Evolutionary conservation across 257 asterid genomes (phyloP).

Genomic region (Solanum sitiens): DNA sequence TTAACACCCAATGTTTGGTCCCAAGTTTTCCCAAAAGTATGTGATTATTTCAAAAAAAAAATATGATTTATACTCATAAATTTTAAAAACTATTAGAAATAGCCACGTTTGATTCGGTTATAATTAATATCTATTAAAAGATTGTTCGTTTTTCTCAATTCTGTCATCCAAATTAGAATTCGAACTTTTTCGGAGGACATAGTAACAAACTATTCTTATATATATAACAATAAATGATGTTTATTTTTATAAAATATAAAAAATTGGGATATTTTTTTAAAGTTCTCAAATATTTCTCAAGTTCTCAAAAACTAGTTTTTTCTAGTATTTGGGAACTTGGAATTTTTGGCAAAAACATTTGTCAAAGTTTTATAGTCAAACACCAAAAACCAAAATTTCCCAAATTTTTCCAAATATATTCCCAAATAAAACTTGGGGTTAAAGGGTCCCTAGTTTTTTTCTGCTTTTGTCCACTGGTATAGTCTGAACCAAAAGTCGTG

Average conservation of each 20-base stretch:
- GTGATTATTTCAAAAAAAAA: neutral
- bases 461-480: neutral
- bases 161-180: neutral
- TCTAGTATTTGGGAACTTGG: neutral
- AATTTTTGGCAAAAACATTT: no score
- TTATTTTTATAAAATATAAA: no score
- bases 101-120: neutral
- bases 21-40: no score
- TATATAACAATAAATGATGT: no score
- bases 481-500: neutral
- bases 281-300: neutral
- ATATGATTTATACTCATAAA: no score
- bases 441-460: neutral
- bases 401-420: neutral
- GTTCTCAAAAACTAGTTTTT: no score
- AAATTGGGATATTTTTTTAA: no score
- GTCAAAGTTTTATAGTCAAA: no score
- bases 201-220: neutral
- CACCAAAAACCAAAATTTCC: neutral
- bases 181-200: neutral
- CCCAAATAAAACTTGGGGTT: neutral
- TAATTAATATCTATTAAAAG: no score
- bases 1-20: neutral
- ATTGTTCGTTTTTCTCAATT: no score
- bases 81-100: no score